Evolutionary conservation across 1,284 basidiomycete species (phyloP), one percentile per base, ranked within the genome.

Genomic region (Bondarzewia mesenterica): DNA sequence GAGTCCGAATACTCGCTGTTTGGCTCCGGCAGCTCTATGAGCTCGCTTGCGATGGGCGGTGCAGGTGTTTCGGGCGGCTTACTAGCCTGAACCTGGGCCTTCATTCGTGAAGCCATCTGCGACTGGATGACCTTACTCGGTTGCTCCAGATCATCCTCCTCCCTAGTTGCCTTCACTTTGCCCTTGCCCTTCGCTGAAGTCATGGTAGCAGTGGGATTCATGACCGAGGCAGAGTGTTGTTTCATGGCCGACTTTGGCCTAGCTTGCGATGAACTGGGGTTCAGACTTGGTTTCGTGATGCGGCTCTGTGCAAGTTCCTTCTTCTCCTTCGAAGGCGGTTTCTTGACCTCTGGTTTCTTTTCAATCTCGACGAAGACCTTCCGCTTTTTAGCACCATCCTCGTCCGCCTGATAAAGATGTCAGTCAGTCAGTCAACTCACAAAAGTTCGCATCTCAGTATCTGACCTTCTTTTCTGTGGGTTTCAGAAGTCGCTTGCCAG

Each of bases 1-100:
- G 92, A 94, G 65, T 96, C 89, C 3, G 92, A 95, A 65, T 96
- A 96, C 59, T 96, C 93, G 65, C 89, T 93, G 55, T 91, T 86
- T 59, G 95, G 92, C 49, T 96, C 93, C 0, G 93, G 93, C 29
- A 97, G 72, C 58, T 92, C 90, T 56, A 93, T 93, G 54, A 77
- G 83, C 68, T 95, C 92, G 57, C 82, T 87, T 12, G 78, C 64
- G 48, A 83, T 63, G 4, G 59, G 53, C 15, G 46, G 78, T 4
- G 58, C 52, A 14, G 46, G 78, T 63, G 63, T 73, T 54, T 57
- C 61, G 55, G 16, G 65, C 62, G 45, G 52, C 20, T 66, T 78
- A 38, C 77, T 76, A 47, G 82, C 78, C 53, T 80, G 76, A 49
- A 85, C 67, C 54, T 85, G 82, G 16, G 78, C 77, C 57, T 82